A percentile compares a stretch with the other conserved stretches of the same genome.
These are phyloP conservation scores for Nissolia schottii DNA, from an alignment of 306 rosid species.

Conservation along the genomic window DNA sequence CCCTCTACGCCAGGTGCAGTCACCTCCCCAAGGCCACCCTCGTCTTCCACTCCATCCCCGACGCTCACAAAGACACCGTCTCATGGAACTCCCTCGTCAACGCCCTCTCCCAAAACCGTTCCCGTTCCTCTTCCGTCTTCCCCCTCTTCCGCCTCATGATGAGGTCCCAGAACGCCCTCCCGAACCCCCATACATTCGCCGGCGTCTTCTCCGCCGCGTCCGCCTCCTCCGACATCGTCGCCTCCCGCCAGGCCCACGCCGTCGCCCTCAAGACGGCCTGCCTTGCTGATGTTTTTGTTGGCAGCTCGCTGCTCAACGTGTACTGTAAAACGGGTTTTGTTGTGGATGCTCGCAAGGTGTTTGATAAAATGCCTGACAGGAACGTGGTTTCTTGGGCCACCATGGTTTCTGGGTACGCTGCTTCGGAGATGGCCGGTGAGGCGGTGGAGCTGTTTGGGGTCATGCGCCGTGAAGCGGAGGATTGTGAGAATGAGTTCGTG, in stretches of 20 bases:
- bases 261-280: conserved; percentile 51
- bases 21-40: conserved; percentile 37
- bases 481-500: conserved; percentile 47
- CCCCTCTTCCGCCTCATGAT: conserved; percentile 62
- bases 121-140: conserved; percentile 29
- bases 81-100: conserved; percentile 89
- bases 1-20: conserved; percentile 58
- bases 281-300: conserved; percentile 60
- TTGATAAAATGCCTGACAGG: conserved; percentile 59
- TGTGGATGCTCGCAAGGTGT: conserved; percentile 60
- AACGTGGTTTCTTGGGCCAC: conserved; percentile 81
- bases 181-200: conserved; percentile 64
- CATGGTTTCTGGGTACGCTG: conserved; percentile 73
- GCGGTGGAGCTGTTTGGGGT: conserved; percentile 46
- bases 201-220: conserved; percentile 64
- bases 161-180: conserved; percentile 34
- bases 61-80: conserved; percentile 42
- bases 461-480: conserved; percentile 36
- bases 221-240: conserved; percentile 10
- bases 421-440: conserved; percentile 36
- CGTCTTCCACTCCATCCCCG: conserved; percentile 36
- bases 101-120: conserved; percentile 49
- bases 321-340: conserved; percentile 57
- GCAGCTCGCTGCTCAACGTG: conserved; percentile 63
- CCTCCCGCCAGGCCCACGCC: conserved; percentile 49